Evolutionary conservation across 441 rosid genomes (phyloP).

Genomic region (Populus hybrid): DNA sequence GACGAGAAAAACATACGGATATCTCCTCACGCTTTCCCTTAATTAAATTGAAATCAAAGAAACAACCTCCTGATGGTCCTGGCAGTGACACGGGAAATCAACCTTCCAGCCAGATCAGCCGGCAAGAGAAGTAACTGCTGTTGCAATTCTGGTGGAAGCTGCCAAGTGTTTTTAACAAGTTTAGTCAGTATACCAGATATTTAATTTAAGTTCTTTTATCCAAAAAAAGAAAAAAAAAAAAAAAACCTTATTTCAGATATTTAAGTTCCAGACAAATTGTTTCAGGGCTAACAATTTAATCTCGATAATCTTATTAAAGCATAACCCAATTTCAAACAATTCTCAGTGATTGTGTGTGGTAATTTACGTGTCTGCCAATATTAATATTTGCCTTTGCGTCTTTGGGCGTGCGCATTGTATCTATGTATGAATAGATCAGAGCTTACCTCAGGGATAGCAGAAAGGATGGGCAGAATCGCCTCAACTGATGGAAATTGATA

Average conservation of each 20-base stretch:
- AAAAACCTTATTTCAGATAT: too few relatives aligned
- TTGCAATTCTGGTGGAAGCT: constrained; percentile 85
- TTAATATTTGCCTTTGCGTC: background rate
- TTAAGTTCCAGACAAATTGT: too few relatives aligned
- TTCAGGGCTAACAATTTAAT: background rate
- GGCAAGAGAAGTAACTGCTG: constrained; percentile 76
- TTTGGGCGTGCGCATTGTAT: too few relatives aligned
- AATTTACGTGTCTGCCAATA: background rate
- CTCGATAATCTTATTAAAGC: background rate
- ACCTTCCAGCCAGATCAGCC: constrained; percentile 65
- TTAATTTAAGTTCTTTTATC: too few relatives aligned
- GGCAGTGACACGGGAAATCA: constrained; percentile 76
- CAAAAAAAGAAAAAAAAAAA: too few relatives aligned
- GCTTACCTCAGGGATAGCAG: constrained; percentile 73
- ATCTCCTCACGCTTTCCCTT: background rate
- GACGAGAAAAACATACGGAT: background rate
- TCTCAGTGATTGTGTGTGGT: background rate
- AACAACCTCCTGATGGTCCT: constrained; percentile 76
- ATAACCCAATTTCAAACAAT: background rate
- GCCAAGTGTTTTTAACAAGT: constrained; percentile 15
- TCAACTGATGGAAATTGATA: constrained; percentile 57
- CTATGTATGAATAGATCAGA: background rate
- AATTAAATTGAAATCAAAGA: constrained; percentile 37
- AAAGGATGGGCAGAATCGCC: constrained; percentile 66
- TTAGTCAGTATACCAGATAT: background rate